Base-by-base conservation (phyloP, 306 rosid species). In the Lotus japonicus region DNA sequence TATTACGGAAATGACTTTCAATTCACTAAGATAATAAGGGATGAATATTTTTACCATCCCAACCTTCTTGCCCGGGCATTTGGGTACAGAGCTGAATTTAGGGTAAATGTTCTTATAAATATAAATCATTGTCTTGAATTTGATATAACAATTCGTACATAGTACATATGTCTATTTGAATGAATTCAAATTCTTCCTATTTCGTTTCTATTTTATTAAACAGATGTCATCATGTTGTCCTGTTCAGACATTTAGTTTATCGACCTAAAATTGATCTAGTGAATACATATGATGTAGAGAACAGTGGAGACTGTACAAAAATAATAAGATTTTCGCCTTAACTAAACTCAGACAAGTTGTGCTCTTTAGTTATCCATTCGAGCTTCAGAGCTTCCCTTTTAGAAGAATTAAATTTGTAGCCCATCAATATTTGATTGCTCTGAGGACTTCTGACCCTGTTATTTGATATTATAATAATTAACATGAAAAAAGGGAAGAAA, bases 1-100 rank as follows among this genome's bases (percentile, higher is more conserved):
- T 44, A 17, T 28, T 57, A 59, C 46, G 56, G 48, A 72, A 61
- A 72, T 72, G n/a, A n/a, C n/a, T n/a, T n/a, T n/a, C n/a, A 49
- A 21, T 13, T 23, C 45, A 61, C 51, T 11, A 19, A 35, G 18
- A 62, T 3, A n/a, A n/a, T n/a, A n/a, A n/a, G n/a, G n/a, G n/a
- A n/a, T n/a, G n/a, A n/a, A n/a, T n/a, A n/a, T n/a, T 41, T 60
- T 72, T 72, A 63, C 54, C 55, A 51, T 23, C 36, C 54, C 14
- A 62, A 50, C 48, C 1, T 53, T 53, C 36, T 53, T 5, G 1
- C 16, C 67, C 4, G 6, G 67, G 67, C 52, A 41, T 61, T 41
- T 11, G 45, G 43, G 43, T 38, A 12, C 44, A 9, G 28, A 13
- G 43, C 56, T 45, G 15, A 28, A 26, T 26, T 64, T 64, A 4